Evolutionary conservation across 441 rosid genomes (phyloP).

Genomic region (Gossypium schwendimanii): DNA sequence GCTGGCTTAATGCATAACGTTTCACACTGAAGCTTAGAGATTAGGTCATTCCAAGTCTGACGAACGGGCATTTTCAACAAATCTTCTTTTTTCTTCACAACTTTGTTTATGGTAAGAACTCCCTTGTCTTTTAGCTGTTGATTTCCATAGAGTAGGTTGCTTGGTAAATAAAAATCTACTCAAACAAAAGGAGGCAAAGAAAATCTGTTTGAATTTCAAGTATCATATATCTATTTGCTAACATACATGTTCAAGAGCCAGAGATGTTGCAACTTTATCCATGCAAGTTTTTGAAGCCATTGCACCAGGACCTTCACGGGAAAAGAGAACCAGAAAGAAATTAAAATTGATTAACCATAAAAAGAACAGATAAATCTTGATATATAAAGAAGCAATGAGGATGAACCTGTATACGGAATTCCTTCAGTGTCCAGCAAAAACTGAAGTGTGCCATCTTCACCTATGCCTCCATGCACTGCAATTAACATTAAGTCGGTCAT

Average conservation of each 20-base stretch:
- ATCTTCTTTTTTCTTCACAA: constrained; percentile 55
- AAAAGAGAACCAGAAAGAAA: constrained; percentile 11
- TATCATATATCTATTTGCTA: not conserved
- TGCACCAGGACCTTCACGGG: constrained; percentile 71
- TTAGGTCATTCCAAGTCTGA: constrained; percentile 57
- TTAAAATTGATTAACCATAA: constrained; percentile 4
- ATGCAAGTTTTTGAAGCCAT: constrained; percentile 77
- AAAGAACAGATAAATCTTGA: not conserved
- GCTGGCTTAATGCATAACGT: constrained; percentile 90
- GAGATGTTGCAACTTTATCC: constrained; percentile 87
- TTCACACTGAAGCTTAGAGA: constrained; percentile 58
- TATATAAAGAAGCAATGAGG: not conserved
- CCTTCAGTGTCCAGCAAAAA: constrained; percentile 71
- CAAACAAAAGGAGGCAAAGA: not conserved
- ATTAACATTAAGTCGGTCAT: constrained; percentile 14
- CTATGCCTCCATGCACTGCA: constrained; percentile 93
- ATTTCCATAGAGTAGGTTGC: constrained; percentile 18
- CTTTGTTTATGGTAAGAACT: constrained; percentile 78
- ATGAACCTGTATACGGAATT: constrained; percentile 68
- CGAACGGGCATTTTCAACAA: constrained; percentile 39
- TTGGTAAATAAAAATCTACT: constrained; percentile 7
- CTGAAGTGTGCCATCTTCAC: constrained; percentile 95
- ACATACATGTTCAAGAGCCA: constrained; percentile 72
- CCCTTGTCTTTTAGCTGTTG: constrained; percentile 68
- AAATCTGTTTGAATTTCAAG: not conserved